These are phyloP conservation scores for Haemoproteus tartakovskyi DNA, from an alignment of 169 alveolate species.

Conservation along the genomic window DNA sequence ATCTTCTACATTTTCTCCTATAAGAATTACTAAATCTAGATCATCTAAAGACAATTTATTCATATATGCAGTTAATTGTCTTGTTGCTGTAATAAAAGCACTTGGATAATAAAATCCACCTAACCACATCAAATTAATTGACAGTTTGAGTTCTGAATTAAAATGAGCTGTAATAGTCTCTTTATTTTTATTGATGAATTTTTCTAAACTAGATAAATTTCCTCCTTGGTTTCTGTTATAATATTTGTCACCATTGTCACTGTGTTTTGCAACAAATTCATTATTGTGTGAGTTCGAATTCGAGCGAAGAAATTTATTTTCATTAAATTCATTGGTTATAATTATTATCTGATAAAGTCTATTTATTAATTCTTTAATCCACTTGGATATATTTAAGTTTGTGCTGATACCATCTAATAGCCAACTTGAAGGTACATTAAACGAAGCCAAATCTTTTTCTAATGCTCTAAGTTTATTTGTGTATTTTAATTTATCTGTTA, in stretches of 20 bases:
- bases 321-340: conserved; percentile 49
- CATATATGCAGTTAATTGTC: conserved; percentile 83
- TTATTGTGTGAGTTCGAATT: not conserved
- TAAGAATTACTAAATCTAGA: conserved; percentile 73
- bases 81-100: conserved; percentile 88
- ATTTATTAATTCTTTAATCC: conserved; percentile 40
- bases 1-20: conserved; percentile 46
- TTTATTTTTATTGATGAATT: conserved; percentile 30
- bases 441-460: conserved; percentile 48
- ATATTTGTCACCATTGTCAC: not conserved
- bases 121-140: conserved; percentile 78
- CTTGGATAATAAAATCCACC: conserved; percentile 90
- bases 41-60: conserved; percentile 84
- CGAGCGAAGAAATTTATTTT: not conserved
- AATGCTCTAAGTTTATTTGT: conserved; percentile 61
- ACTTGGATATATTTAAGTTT: conserved; percentile 34
- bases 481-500: conserved; percentile 58
- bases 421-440: conserved; percentile 62
- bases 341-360: conserved; percentile 59
- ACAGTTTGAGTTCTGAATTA: conserved; percentile 14
- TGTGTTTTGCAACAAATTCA: not conserved
- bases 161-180: conserved; percentile 53
- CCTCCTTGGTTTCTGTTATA: not conserved
- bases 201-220: conserved; percentile 3
- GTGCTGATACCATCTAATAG: conserved; percentile 41